Base-by-base conservation (phyloP, 306 rosid genomes). In the Adenanthera pavonina region DNA sequence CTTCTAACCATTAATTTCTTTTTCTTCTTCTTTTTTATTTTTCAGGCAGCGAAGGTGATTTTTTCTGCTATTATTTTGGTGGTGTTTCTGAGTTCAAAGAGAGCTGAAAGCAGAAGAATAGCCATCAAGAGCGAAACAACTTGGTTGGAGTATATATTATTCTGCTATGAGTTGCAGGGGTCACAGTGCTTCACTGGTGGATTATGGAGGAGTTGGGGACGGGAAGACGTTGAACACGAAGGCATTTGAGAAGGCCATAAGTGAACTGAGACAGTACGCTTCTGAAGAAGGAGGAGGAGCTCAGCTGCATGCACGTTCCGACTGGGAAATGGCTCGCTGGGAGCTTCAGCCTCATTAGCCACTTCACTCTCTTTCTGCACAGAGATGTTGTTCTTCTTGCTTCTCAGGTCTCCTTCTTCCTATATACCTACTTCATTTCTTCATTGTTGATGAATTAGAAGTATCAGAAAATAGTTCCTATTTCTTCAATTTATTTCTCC, bases 291-390 rank as follows among this genome's bases (percentile, higher is more conserved):
- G 33, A 56, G 62, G 62, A 56, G 94, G 97, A 13, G 79, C 96
- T 41, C 89, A 84, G 40, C 84, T 93, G 2, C 86, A 83, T 74
- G n/a, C n/a, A n/a, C n/a, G 97, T 93, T 82, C 97, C 97, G 64
- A 84, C 94, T 0, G 97, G 97, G 14, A 93, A 87, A 82, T 93
- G 97, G 93, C 87, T 93, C 38, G 91, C 97, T 44, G 97, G 97
- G 3, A 93, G 97, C 82, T 93, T 93, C 89, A 93, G 76, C 76
- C 90, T 91, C 83, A 93, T 83, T 14, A 93, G 97, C 75, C 93
- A 93, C 72, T 93, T 93, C 81, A 91, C 97, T 0, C 97, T 93
- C 38, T 89, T 72, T 75, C 92, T 93, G 10, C 90, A 91, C n/a
- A 87, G 81, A 81, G 94, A 90, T 81, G 97, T 97, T 62, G 85